Conservation (phyloP, 768 basidiomycete species). For the Agaricus sinodeliciosus region DNA sequence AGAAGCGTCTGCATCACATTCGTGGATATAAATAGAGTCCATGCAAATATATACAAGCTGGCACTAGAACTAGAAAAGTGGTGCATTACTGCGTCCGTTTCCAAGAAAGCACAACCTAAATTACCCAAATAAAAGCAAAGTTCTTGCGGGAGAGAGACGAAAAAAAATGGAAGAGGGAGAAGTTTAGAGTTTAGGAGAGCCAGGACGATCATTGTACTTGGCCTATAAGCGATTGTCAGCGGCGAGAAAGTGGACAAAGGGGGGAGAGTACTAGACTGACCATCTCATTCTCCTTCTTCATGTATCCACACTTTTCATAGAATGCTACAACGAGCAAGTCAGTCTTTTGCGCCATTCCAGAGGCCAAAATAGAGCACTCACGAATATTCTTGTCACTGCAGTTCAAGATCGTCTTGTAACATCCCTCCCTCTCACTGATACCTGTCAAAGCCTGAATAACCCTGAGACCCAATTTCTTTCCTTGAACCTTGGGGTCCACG, state of each 20-base stretch:
- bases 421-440: conserved; percentile 72
- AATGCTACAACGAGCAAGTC: conserved; percentile 54
- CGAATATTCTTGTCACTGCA: conserved; percentile 89
- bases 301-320: conserved; percentile 93
- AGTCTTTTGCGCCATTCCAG: background rate
- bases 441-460: conserved; percentile 82
- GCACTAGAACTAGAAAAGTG: background rate
- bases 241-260: background rate
- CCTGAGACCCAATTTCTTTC: conserved; percentile 83
- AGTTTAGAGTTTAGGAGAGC: conserved; percentile 6
- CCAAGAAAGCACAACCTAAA: background rate
- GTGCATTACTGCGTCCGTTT: background rate
- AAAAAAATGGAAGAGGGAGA: background rate
- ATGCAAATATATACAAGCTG: conserved; percentile 3
- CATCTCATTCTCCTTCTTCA: conserved; percentile 93
- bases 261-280: conserved; percentile 33
- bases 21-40: conserved; percentile 4
- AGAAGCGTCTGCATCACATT: background rate
- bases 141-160: background rate
- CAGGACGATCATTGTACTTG: conserved; percentile 7
- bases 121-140: background rate
- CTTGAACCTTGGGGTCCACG: conserved; percentile 82
- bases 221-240: background rate
- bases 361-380: conserved; percentile 36
- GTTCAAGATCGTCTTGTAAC: conserved; percentile 98